phyloP scores from a whole-genome alignment of 176 grass and related monocot species.

The Sorghum bicolor region DNA sequence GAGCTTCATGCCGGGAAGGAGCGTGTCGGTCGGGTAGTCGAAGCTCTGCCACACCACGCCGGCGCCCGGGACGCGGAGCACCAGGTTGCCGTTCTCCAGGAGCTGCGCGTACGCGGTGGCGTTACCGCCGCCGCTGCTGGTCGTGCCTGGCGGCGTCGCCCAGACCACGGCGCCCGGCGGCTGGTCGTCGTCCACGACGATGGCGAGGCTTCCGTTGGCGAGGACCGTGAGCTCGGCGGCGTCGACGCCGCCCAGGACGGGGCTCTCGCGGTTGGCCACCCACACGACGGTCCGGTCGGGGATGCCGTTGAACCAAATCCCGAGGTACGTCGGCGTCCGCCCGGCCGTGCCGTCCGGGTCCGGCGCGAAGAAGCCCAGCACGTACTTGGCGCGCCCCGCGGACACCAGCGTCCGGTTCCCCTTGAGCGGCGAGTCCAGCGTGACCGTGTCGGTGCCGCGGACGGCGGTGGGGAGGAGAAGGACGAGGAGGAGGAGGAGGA shows the following conservation, averaged over 20 bases:
- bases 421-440: background rate
- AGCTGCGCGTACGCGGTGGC: slow-evolving; percentile 42
- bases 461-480: background rate
- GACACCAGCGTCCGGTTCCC: slow-evolving; percentile 46
- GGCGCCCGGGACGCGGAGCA: slow-evolving; percentile 17
- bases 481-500: background rate
- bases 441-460: background rate
- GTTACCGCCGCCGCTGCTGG: background rate
- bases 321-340: slow-evolving; percentile 32
- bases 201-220: slow-evolving; percentile 34
- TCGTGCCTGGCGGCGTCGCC: background rate
- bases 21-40: slow-evolving; percentile 41
- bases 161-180: slow-evolving; percentile 3
- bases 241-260: background rate
- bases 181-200: background rate
- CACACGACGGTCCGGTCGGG: slow-evolving; percentile 29
- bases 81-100: slow-evolving; percentile 55
- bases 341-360: background rate
- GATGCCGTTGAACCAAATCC: slow-evolving; percentile 62
- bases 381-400: slow-evolving; percentile 23
- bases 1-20: slow-evolving; percentile 47
- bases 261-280: slow-evolving; percentile 55
- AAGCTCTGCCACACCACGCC: slow-evolving; percentile 45
- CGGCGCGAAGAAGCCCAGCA: slow-evolving; percentile 62
- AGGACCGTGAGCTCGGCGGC: slow-evolving; percentile 17